Evolutionary conservation across 1,284 basidiomycete species (phyloP), one percentile per base, ranked within the genome.

Genomic region (Omphalotus olearius): DNA sequence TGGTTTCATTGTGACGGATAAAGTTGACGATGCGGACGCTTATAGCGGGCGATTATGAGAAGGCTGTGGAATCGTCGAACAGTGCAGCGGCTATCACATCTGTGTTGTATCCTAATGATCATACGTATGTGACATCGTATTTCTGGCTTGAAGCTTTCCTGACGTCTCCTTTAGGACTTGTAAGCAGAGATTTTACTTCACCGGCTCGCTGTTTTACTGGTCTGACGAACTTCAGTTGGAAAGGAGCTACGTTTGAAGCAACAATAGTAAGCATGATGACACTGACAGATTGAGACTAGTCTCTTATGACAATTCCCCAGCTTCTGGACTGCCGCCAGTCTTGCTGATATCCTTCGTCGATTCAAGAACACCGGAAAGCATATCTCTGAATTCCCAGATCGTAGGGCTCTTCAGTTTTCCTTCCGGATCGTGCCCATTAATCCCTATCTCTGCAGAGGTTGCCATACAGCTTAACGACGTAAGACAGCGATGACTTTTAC

Each of bases 201-300:
- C n/a, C n/a, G n/a, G 4, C 28, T 38, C 50, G 5, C 54, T 48
- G 42, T 35, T 47, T 20, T 44, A 25, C 40, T n/a, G n/a, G n/a
- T n/a, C n/a, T n/a, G 55, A 4, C 13, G 30, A 33, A 33, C 30
- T 44, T 17, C 53, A 89, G 87, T 86, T 53, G 93, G 93, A 56
- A 96, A 96, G 67, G 90, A 93, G 66, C 74, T 96, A 26, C 85
- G 93, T 54, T 77, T 97, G 59, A 95, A 96, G 74, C 93, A 97
- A 63, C 93, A 97, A 69, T 94, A 93, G 74, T 76, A 52, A 51
- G 71, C 61, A 33, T 35, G n/a, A 39, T 14, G 6, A n/a, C 4
- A 17, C 7, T 28, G 28, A 11, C 11, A 13, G 18, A 26, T 6
- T 17, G 18, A n/a, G n/a, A n/a, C n/a, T n/a, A n/a, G n/a, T n/a